phyloP scores from a whole-genome alignment of 192 early-diverging fungal species.

The Coemansia sp. region DNA sequence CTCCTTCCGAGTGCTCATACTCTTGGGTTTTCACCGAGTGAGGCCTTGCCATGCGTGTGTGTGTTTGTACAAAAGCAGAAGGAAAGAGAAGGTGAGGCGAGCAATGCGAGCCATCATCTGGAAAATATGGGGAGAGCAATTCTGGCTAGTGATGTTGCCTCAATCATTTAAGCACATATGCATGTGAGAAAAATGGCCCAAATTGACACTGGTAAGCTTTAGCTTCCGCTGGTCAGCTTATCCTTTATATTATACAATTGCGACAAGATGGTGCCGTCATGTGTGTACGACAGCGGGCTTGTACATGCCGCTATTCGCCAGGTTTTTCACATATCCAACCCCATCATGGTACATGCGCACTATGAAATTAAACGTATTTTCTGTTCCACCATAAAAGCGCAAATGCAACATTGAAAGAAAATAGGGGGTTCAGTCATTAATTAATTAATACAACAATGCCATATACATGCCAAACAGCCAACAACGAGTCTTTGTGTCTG shows the following conservation, averaged over 20 bases:
- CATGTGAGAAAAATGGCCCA: neutral
- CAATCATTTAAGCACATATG: neutral
- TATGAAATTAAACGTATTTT: neutral
- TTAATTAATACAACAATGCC: constrained; percentile 5
- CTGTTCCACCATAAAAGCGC: neutral
- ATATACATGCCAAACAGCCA: too few species aligned
- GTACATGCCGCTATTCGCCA: too few species aligned
- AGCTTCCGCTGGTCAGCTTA: neutral
- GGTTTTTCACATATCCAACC: too few species aligned
- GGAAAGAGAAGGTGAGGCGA: too few species aligned
- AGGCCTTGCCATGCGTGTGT: neutral
- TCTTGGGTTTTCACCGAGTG: neutral
- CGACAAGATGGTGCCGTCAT: neutral
- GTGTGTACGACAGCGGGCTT: neutral
- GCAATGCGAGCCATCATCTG: too few species aligned
- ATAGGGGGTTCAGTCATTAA: neutral
- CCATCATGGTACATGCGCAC: too few species aligned
- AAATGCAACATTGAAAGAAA: too few species aligned
- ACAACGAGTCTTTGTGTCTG: too few species aligned
- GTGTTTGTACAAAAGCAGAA: too few species aligned
- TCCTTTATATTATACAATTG: neutral
- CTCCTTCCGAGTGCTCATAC: neutral
- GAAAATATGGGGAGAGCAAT: neutral
- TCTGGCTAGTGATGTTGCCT: neutral
- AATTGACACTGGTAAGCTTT: neutral